These are phyloP conservation scores for Hsuehochloa calcarea DNA, from an alignment of 176 grass and related monocot species.

Conservation along the genomic window DNA sequence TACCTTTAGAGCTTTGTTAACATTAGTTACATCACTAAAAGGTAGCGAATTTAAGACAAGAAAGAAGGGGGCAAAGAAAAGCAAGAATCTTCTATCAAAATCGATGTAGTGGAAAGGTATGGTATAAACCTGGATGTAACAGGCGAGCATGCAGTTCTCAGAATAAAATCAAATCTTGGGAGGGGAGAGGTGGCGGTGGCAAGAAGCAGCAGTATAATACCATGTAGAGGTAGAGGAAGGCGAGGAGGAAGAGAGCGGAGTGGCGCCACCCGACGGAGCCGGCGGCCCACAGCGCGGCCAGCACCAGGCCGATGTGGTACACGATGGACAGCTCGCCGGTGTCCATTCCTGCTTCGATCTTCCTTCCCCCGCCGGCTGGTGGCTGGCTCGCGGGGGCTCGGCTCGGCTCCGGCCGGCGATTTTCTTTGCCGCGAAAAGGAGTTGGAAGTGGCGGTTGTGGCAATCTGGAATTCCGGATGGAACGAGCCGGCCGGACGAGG, in stretches of 20 bases:
- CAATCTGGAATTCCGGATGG: slow-evolving; percentile 16
- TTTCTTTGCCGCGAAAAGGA: slow-evolving; percentile 7
- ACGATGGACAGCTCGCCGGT: slow-evolving; percentile 70
- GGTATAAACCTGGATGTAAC: not conserved
- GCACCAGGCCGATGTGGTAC: slow-evolving; percentile 68
- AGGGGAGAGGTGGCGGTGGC: not conserved
- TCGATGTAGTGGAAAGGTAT: not conserved
- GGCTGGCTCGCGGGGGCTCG: not conserved
- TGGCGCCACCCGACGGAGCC: slow-evolving; percentile 44
- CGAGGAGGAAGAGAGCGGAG: slow-evolving; percentile 68
- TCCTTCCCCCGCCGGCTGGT: not conserved
- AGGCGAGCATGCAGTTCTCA: not conserved
- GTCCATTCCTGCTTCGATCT: slow-evolving; percentile 34
- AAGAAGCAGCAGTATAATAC: slow-evolving; percentile 1
- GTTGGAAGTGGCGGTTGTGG: slow-evolving; percentile 8
- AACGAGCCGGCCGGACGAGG: not conserved
- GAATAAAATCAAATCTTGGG: not conserved
- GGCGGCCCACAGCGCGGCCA: slow-evolving; percentile 62
- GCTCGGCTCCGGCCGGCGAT: slow-evolving; percentile 13
- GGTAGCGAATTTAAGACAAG: not conserved
- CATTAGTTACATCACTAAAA: slow-evolving; percentile 16
- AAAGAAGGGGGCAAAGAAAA: not conserved
- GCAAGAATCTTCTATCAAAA: not conserved
- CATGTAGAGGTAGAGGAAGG: slow-evolving; percentile 87
- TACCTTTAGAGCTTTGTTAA: not conserved